A percentile compares a stretch with the other conserved stretches of the same genome.
Conservation (phyloP, 805 yeast genomes). For the Wickerhamiella hasegawae region DNA sequence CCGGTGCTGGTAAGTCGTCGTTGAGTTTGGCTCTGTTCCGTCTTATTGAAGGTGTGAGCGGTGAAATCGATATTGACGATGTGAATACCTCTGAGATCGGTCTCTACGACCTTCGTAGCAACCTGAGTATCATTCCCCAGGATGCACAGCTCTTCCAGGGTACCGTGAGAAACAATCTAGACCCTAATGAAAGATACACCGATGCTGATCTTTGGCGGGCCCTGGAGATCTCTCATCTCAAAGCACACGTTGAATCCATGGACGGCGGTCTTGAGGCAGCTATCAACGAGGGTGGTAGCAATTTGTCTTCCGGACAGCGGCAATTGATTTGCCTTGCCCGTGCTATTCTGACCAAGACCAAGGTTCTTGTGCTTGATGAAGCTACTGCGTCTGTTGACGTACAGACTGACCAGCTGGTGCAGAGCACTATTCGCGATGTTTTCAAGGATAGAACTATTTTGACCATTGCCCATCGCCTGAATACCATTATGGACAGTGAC, state of each 20-base stretch:
- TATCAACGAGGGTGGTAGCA: slow-evolving; percentile 67
- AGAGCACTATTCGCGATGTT: slow-evolving; percentile 59
- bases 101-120: slow-evolving; percentile 57
- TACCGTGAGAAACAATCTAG: slow-evolving; percentile 68
- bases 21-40: slow-evolving; percentile 73
- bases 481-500: slow-evolving; percentile 77
- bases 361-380: slow-evolving; percentile 69
- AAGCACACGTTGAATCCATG: slow-evolving; percentile 44
- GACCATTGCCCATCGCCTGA: slow-evolving; percentile 80
- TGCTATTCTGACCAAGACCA: slow-evolving; percentile 60
- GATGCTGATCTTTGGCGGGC: slow-evolving; percentile 80
- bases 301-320: slow-evolving; percentile 75
- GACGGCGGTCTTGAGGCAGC: slow-evolving; percentile 37
- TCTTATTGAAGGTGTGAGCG: slow-evolving; percentile 60
- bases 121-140: slow-evolving; percentile 77
- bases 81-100: slow-evolving; percentile 54
- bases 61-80: slow-evolving; percentile 59
- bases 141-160: slow-evolving; percentile 90
- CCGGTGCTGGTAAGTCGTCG: slow-evolving; percentile 92
- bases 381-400: slow-evolving; percentile 86
- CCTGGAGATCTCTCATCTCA: slow-evolving; percentile 62
- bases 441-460: slow-evolving; percentile 64
- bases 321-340: slow-evolving; percentile 75
- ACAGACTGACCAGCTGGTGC: slow-evolving; percentile 66
- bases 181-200: slow-evolving; percentile 51